A percentile compares a stretch with the other conserved stretches of the same genome.
Evolutionary conservation across 306 rosid genomes (phyloP).

Genomic region (Quercus dentata): DNA sequence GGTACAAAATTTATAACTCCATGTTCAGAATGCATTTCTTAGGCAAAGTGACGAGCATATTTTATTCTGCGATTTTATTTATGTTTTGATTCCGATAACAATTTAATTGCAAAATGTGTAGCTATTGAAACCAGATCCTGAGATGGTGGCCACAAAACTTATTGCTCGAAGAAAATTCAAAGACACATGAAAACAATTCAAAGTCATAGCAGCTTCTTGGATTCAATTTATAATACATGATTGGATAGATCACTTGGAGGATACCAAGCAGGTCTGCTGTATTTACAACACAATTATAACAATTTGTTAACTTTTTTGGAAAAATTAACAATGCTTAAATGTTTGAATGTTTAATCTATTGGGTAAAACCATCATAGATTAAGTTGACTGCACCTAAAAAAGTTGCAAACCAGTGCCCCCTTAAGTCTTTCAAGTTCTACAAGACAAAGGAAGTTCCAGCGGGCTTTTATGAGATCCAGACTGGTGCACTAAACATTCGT

Average conservation of each 20-base stretch:
- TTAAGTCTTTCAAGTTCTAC: conserved; percentile 49
- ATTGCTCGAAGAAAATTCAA: conserved; percentile 35
- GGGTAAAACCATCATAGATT: not conserved
- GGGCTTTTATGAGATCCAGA: conserved; percentile 35
- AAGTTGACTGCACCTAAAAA: conserved; percentile 43
- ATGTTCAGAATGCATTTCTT: too few species aligned
- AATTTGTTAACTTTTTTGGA: not conserved
- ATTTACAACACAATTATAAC: not conserved
- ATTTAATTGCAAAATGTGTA: conserved; percentile 4
- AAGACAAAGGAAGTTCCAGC: conserved; percentile 48
- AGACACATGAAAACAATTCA: conserved; percentile 60
- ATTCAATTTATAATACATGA: conserved; percentile 69
- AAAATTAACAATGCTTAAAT: not conserved
- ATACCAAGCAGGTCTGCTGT: conserved; percentile 35
- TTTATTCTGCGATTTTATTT: too few species aligned
- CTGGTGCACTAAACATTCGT: conserved; percentile 31
- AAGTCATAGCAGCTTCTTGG: conserved; percentile 65
- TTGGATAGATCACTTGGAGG: conserved; percentile 61
- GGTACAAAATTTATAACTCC: too few species aligned
- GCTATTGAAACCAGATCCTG: conserved; percentile 58
- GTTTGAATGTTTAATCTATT: not conserved
- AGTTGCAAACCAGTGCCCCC: conserved; percentile 47
- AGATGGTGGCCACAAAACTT: conserved; percentile 52
- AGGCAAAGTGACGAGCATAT: too few species aligned
- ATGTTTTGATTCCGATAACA: too few species aligned